These are phyloP conservation scores for Paraleonurus japonicus DNA, from an alignment of 257 asterid genomes.

Conservation along the genomic window DNA sequence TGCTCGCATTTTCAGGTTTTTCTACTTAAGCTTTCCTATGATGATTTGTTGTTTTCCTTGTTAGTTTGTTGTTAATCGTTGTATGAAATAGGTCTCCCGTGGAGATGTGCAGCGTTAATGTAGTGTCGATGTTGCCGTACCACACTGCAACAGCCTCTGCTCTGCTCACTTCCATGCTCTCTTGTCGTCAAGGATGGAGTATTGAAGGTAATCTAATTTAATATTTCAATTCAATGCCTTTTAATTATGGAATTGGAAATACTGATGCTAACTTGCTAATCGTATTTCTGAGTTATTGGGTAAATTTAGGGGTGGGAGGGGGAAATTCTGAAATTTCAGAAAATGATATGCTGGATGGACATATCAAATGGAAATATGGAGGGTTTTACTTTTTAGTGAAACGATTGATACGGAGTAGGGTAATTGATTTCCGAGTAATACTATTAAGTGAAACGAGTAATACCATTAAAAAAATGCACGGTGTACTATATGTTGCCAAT, in stretches of 20 bases:
- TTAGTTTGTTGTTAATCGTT: not conserved
- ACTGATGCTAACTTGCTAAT: not conserved
- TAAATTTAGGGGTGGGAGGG: not conserved
- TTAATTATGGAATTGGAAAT: not conserved
- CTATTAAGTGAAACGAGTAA: too few species aligned
- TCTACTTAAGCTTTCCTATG: not conserved
- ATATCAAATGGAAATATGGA: not conserved
- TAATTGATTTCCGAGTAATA: too few species aligned
- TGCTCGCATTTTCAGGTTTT: constrained; percentile 71
- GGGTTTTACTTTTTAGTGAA: too few species aligned
- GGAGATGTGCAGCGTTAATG: constrained; percentile 58
- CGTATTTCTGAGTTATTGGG: not conserved
- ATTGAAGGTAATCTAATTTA: constrained; percentile 55
- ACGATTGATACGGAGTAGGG: too few species aligned
- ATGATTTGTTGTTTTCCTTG: not conserved
- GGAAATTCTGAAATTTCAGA: not conserved
- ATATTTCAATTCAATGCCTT: not conserved
- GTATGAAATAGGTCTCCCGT: constrained; percentile 60
- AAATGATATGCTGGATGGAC: not conserved
- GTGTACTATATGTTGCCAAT: too few species aligned
- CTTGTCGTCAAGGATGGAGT: constrained; percentile 66
- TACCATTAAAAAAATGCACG: too few species aligned
- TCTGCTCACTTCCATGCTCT: constrained; percentile 76
- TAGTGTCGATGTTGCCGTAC: constrained; percentile 72
- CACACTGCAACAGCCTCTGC: constrained; percentile 88